phyloP scores from a whole-genome alignment of 106 monocot genomes.

The Ottelia alismoides region DNA sequence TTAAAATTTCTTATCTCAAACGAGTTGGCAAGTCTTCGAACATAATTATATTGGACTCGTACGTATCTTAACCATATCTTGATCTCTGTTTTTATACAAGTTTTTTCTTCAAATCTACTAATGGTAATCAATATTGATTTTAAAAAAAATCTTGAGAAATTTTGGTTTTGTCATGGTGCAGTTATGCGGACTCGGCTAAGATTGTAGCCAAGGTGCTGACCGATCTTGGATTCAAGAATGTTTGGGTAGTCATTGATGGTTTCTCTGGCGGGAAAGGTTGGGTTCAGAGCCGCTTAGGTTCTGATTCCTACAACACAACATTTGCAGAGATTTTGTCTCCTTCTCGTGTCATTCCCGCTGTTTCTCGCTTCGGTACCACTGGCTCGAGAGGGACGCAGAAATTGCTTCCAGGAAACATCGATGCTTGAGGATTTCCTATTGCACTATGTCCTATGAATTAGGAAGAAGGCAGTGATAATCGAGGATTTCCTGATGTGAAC shows the following conservation, averaged over 20 bases:
- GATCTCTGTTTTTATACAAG: too few species aligned
- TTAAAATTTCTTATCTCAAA: slow-evolving; percentile 93
- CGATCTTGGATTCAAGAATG: slow-evolving; percentile 62
- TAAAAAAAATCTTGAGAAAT: too few species aligned
- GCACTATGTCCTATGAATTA: too few species aligned
- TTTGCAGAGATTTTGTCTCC: slow-evolving; percentile 53
- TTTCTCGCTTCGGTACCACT: slow-evolving; percentile 36
- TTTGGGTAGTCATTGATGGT: slow-evolving; percentile 39
- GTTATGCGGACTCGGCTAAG: slow-evolving; percentile 67
- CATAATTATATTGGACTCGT: slow-evolving; percentile 89
- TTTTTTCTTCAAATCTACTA: too few species aligned
- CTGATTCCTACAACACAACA: slow-evolving; percentile 39
- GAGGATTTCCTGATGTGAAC: too few species aligned
- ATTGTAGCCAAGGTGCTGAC: slow-evolving; percentile 62
- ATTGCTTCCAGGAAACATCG: slow-evolving; percentile 52
- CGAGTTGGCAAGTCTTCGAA: slow-evolving; percentile 57
- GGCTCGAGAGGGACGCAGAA: slow-evolving; percentile 34
- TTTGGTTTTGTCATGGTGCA: too few species aligned
- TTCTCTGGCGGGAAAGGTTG: too few species aligned
- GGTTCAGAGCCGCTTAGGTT: too few species aligned
- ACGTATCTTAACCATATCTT: neutral
- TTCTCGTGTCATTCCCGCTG: slow-evolving; percentile 56
- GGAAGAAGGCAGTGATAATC: too few species aligned
- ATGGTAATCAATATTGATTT: too few species aligned
- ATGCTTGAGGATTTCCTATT: too few species aligned